Evolutionary conservation across 176 grass and related monocot genomes (phyloP).

Genomic region (Ensete glaucum): DNA sequence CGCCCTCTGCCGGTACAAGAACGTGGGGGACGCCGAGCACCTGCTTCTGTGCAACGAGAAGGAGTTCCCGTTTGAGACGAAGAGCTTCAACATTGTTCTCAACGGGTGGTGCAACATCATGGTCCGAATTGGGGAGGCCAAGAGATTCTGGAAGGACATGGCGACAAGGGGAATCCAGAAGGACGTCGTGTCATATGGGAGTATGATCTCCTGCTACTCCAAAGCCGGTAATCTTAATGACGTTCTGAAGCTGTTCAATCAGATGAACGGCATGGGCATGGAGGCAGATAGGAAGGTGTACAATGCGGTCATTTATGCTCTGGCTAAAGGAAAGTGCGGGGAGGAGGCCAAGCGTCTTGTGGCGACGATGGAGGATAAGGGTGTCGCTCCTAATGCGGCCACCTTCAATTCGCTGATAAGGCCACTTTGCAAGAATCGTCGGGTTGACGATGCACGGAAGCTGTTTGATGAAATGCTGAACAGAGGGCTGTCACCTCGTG

Average conservation of each 20-base stretch:
- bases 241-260: conserved; percentile 67
- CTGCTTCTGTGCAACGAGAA: conserved; percentile 55
- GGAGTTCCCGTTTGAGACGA: conserved; percentile 59
- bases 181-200: conserved; percentile 66
- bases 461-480: conserved; percentile 60
- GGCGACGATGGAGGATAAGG: conserved; percentile 53
- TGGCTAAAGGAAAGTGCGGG: conserved; percentile 58
- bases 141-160: conserved; percentile 77
- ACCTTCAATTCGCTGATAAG: conserved; percentile 74
- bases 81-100: conserved; percentile 86
- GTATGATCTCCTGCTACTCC: conserved; percentile 86
- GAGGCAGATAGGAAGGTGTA: conserved; percentile 56
- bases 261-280: conserved; percentile 59
- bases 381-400: conserved; percentile 39
- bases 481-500: conserved; percentile 43
- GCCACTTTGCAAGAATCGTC: conserved; percentile 56
- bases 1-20: conserved; percentile 77
- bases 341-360: conserved; percentile 49
- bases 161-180: conserved; percentile 33
- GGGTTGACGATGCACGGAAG: conserved; percentile 48
- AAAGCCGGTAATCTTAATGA: conserved; percentile 58
- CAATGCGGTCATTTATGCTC: conserved; percentile 59
- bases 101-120: conserved; percentile 72
- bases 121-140: conserved; percentile 46
- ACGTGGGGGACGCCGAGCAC: conserved; percentile 64